phyloP scores from a whole-genome alignment of 2,329 filamentous ascomycete genomes.

The Aureobasidium pullulans region DNA sequence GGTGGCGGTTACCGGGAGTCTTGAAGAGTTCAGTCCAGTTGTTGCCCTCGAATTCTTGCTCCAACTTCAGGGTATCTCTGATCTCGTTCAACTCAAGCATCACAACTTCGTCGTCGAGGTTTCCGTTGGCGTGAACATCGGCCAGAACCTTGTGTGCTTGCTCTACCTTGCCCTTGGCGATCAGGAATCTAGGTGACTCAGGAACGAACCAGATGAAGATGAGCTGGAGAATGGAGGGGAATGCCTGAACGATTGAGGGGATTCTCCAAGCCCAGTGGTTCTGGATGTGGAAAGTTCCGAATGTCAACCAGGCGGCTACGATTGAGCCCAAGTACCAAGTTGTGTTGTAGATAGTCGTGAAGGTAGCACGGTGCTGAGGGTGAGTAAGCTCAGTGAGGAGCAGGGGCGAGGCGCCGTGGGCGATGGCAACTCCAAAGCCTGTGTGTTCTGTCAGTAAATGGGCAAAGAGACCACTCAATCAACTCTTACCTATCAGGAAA shows the following conservation, averaged over 20 bases:
- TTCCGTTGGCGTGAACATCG: conserved; percentile 46
- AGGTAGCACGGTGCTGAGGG: conserved; percentile 42
- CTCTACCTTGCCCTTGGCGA: conserved; percentile 44
- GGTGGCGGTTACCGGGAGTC: conserved; percentile 47
- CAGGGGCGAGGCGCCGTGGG: conserved; percentile 25
- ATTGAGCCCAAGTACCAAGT: conserved; percentile 27
- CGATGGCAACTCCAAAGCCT: conserved; percentile 45
- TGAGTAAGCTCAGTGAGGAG: conserved; percentile 39
- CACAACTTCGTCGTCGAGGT: conserved; percentile 39
- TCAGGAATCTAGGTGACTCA: conserved; percentile 51
- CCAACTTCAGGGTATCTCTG: conserved; percentile 39
- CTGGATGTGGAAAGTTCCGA: conserved; percentile 17
- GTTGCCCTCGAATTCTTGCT: conserved; percentile 41
- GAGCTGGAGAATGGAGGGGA: conserved; percentile 32
- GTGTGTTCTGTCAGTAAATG: no score
- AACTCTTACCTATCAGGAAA: conserved; percentile 24
- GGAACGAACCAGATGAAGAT: conserved; percentile 46
- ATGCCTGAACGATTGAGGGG: conserved; percentile 18
- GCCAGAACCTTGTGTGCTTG: conserved; percentile 46
- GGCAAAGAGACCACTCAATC: no score
- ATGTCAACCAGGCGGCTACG: conserved; percentile 18
- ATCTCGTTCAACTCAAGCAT: conserved; percentile 45
- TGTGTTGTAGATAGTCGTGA: conserved; percentile 42
- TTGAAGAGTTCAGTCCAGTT: conserved; percentile 41
- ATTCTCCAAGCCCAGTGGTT: conserved; percentile 20